phyloP scores from a whole-genome alignment of 768 basidiomycete species.

The Termitomyces eurrhizus region DNA sequence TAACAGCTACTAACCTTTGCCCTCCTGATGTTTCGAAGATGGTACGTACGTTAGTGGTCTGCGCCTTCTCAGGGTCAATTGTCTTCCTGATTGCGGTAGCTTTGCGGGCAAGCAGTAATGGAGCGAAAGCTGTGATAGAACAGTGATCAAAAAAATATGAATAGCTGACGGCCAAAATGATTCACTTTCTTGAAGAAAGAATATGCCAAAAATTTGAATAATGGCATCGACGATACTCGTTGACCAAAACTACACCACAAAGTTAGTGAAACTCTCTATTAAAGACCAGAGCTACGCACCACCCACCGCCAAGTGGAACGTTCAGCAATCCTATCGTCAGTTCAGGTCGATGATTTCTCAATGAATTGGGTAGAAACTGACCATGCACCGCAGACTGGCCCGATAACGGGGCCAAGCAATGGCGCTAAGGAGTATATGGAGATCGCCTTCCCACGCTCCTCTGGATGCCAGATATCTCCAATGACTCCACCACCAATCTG shows the following conservation, averaged over 20 bases:
- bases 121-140: slow-evolving; percentile 37
- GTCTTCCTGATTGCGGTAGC: slow-evolving; percentile 40
- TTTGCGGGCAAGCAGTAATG: slow-evolving; percentile 45
- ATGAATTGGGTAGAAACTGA: slow-evolving; percentile 16
- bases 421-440: slow-evolving; percentile 65
- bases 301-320: slow-evolving; percentile 72
- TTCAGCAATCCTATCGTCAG: slow-evolving; percentile 44
- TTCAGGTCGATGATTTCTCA: neutral
- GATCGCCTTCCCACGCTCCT: slow-evolving; percentile 61
- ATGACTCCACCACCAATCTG: slow-evolving; percentile 63
- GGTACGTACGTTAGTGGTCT: slow-evolving; percentile 37
- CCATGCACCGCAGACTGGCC: slow-evolving; percentile 63
- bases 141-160: neutral
- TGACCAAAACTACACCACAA: slow-evolving; percentile 52
- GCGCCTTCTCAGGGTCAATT: slow-evolving; percentile 45
- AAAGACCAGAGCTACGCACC: slow-evolving; percentile 29
- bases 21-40: slow-evolving; percentile 39
- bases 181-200: slow-evolving; percentile 61
- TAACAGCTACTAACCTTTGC: slow-evolving; percentile 34
- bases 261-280: neutral
- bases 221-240: slow-evolving; percentile 52
- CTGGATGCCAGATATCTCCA: slow-evolving; percentile 56
- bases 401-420: slow-evolving; percentile 60
- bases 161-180: slow-evolving; percentile 7
- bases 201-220: slow-evolving; percentile 52